These are phyloP conservation scores for Venturiaceae sp. DNA, from an alignment of 2,329 filamentous ascomycete species.

Conservation along the genomic window DNA sequence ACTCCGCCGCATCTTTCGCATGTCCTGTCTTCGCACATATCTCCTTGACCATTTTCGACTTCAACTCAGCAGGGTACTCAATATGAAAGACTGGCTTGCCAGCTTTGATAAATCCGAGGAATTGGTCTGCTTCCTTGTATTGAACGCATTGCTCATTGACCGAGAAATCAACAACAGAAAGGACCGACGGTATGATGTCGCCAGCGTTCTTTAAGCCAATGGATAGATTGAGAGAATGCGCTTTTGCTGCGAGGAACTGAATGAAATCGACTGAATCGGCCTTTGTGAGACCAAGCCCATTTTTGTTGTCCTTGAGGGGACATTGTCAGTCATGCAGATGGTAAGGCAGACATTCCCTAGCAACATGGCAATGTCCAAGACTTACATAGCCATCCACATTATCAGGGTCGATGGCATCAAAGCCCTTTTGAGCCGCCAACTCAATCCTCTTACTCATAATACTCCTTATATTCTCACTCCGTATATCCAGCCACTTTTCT, in stretches of 20 bases:
- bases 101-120: slow-evolving; percentile 46
- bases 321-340: background rate
- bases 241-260: slow-evolving; percentile 47
- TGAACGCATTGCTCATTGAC: slow-evolving; percentile 62
- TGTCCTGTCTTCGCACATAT: slow-evolving; percentile 16
- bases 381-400: slow-evolving; percentile 57
- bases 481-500: slow-evolving; percentile 59
- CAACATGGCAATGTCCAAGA: slow-evolving; percentile 18
- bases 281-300: slow-evolving; percentile 49
- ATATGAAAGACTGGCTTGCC: slow-evolving; percentile 65
- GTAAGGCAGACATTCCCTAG: background rate
- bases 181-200: slow-evolving; percentile 43
- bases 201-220: slow-evolving; percentile 62
- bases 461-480: slow-evolving; percentile 44
- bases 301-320: slow-evolving; percentile 41
- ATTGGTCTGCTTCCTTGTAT: slow-evolving; percentile 49
- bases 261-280: slow-evolving; percentile 50
- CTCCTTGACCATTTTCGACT: slow-evolving; percentile 12
- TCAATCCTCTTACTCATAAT: slow-evolving; percentile 56
- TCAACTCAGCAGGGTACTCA: slow-evolving; percentile 50
- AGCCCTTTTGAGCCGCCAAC: slow-evolving; percentile 51
- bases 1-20: slow-evolving; percentile 29
- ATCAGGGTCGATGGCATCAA: slow-evolving; percentile 61
- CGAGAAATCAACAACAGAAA: slow-evolving; percentile 49
- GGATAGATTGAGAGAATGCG: slow-evolving; percentile 45